Base-by-base conservation (phyloP, 2,329 filamentous ascomycete genomes). In the Hortaea werneckii region DNA sequence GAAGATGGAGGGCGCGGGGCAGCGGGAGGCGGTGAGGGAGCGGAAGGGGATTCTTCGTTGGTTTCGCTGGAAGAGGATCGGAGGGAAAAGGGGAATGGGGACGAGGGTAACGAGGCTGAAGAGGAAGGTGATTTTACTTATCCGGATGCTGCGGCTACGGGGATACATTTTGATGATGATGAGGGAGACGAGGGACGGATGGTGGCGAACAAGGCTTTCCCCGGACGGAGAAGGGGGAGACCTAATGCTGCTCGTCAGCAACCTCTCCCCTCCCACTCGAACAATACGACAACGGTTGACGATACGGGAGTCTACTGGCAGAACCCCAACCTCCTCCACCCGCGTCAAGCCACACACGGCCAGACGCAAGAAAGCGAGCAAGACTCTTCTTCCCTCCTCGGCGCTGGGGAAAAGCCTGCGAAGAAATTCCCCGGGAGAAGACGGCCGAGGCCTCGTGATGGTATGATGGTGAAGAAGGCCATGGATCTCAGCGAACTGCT, bases 251-350 rank as follows among this genome's bases (percentile, higher is more conserved):
- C 11, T 6, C 29, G 48, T 26, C 45, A 47, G 28, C 41, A 43
- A 26, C 50, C 46, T 37, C 50, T 50, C 6, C 41, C 52, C 29
- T 52, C 53, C 5, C 47, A 55, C 20, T 43, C 43, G 6, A 40
- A 39, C 10, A 45, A 35, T 29, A 37, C 47, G 10, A 41, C 40
- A 5, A 46, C 39, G 20, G 47, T 54, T 8, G 54, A 57, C 27
- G 58, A 60, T 27, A 62, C 56, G 1, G 59, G 59, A 10, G 39
- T 57, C 6, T 61, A 59, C 46, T 63, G 57, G 50, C 56, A 55
- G 30, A 46, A 37, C 29, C 2, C 47, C 55, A 37, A 50, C 56
- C 8, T 54, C 52, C 42, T 35, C 37, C 8, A 8, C 40, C 11
- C 40, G 20, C 29, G 37, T 13, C 11, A 26, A n/a, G 37, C 37